Base-by-base conservation (phyloP, 2,329 filamentous ascomycete species). In the Talaromyces funiculosus region DNA sequence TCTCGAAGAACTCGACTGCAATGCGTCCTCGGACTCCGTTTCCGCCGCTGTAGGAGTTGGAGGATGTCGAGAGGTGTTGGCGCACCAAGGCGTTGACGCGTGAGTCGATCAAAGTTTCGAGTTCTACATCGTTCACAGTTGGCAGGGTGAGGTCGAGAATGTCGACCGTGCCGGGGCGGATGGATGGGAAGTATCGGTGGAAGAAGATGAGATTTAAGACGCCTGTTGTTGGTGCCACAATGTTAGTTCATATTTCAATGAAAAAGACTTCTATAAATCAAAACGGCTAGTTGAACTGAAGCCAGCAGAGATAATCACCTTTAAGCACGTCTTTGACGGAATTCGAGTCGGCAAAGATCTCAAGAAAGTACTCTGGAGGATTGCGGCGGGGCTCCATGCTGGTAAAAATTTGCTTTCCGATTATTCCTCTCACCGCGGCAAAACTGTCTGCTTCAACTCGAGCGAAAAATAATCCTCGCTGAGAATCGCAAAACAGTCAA, bases 141-240 rank as follows among this genome's bases (percentile, higher is more conserved):
- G 94, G 92, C 29, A 97, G 85, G 35, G 91, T 92, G 63, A 96
- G 84, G 76, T 96, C 92, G 66, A 97, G 87, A 64, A 97, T 86
- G 72, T 97, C 92, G 77, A 91, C 88, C 64, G 90, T 92, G 64
- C 86, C 84, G 5, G 94, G 93, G 43, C 85, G 81, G 67, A 97
- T 84, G 61, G 90, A 87, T 61, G 91, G 91, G 81, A 97, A 97
- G 84, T 93, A 96, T 71, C 94, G 89, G 80, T 97, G 92, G 83
- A 97, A 97, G 85, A 97, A 99, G 75, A 97, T 97, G 55, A 92
- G 95, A 75, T 97, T 92, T 54, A 97, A 84, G 73, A 97, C 90
- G 65, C 90, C 93, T 96, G 69, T 42, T 14, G 63, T 51, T 51
- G 40, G n/a, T n/a, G n/a, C n/a, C n/a, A n/a, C n/a, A n/a, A n/a